A percentile compares a stretch with the other conserved stretches of the same genome.
Evolutionary conservation across 2,329 filamentous ascomycete species (phyloP).

Genomic region (Xylaria sp.): DNA sequence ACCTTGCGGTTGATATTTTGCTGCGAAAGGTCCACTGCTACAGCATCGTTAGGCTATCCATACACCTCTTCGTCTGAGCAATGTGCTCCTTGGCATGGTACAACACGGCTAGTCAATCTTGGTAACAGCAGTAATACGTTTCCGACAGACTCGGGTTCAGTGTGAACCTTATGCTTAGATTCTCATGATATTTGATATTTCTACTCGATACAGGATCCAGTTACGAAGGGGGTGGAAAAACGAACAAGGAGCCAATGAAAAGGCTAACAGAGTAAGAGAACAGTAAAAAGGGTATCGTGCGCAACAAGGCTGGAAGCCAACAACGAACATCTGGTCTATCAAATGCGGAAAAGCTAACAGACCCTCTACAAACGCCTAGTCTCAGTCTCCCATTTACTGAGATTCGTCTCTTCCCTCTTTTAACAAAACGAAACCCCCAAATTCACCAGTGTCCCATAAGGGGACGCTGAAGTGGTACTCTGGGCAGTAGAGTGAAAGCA

Average conservation of each 20-base stretch:
- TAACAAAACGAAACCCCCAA: background rate
- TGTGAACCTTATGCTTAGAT: background rate
- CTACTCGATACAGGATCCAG: background rate
- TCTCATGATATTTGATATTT: background rate
- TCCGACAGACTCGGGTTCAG: background rate
- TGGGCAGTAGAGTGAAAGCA: background rate
- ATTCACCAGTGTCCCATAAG: background rate
- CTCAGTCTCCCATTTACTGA: background rate
- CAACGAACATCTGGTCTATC: conserved; percentile 10
- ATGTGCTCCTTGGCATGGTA: background rate
- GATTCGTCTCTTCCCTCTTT: background rate
- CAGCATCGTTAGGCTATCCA: too few species aligned
- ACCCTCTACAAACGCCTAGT: conserved; percentile 20
- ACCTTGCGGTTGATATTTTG: too few species aligned
- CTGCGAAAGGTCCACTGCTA: too few species aligned
- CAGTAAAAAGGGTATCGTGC: conserved; percentile 35
- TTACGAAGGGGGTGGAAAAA: background rate
- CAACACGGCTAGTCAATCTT: background rate
- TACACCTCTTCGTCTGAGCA: background rate
- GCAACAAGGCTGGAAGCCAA: conserved; percentile 18
- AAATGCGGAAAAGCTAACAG: background rate
- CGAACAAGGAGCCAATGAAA: conserved; percentile 6
- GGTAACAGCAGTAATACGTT: background rate
- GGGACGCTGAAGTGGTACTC: background rate
- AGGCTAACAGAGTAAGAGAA: background rate